Evolutionary conservation across 306 rosid genomes (phyloP).

Genomic region (Cicer bijugum): DNA sequence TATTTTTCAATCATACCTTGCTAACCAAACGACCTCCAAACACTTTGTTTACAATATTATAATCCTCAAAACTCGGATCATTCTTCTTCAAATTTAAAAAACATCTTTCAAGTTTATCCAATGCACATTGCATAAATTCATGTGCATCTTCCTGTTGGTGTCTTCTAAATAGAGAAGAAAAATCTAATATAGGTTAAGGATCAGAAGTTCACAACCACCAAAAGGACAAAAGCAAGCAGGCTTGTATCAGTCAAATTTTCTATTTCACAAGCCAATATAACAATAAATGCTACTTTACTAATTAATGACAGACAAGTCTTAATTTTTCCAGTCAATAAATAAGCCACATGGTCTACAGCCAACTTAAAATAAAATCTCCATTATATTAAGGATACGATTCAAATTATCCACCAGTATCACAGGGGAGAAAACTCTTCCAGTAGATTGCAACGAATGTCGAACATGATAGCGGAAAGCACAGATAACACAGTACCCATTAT

Average conservation of each 20-base stretch:
- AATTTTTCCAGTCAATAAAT: background rate
- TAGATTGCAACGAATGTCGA: constrained; percentile 52
- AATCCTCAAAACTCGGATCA: constrained; percentile 38
- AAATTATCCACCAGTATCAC: constrained; percentile 62
- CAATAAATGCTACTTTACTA: background rate
- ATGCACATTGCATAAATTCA: constrained; percentile 82
- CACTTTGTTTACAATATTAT: constrained; percentile 66
- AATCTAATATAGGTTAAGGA: constrained; percentile 64
- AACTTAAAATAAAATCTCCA: background rate
- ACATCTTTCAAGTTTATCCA: constrained; percentile 74
- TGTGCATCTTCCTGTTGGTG: constrained; percentile 95
- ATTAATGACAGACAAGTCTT: background rate
- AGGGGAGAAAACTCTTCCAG: constrained; percentile 64
- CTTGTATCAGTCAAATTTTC: background rate
- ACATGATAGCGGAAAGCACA: constrained; percentile 68
- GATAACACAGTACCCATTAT: constrained; percentile 64
- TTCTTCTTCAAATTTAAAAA: constrained; percentile 48
- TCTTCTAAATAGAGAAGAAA: constrained; percentile 68
- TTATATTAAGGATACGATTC: constrained; percentile 70
- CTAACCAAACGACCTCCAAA: constrained; percentile 86
- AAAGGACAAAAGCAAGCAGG: background rate
- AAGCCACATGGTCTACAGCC: background rate
- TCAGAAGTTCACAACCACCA: constrained; percentile 52
- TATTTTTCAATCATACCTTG: constrained; percentile 55
- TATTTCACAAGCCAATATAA: constrained; percentile 13